Percentiles rank a stretch among this genome's conserved stretches.
These are phyloP conservation scores for Monilinia fructicola DNA, from an alignment of 2,329 filamentous ascomycete species.

Conservation along the genomic window DNA sequence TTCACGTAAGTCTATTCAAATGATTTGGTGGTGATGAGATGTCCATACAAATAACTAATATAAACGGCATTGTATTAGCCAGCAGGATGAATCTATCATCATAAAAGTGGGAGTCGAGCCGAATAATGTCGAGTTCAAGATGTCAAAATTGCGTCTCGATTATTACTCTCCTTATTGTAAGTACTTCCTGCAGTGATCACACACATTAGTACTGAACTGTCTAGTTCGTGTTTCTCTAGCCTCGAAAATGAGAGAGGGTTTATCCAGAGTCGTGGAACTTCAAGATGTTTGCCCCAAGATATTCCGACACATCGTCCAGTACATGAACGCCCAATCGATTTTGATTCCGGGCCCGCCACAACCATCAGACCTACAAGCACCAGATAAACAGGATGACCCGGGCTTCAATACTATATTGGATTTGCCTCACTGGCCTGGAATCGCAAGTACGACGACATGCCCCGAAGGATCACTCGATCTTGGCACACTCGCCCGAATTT, in stretches of 20 bases:
- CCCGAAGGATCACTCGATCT: neutral
- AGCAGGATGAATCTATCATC: neutral
- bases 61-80: neutral
- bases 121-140: neutral
- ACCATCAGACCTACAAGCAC: neutral
- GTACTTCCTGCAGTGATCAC: neutral
- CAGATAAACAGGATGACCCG: neutral
- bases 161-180: neutral
- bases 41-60: neutral
- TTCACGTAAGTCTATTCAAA: neutral
- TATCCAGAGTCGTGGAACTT: neutral
- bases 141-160: neutral
- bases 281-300: neutral
- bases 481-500: neutral
- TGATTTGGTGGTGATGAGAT: neutral
- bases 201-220: neutral
- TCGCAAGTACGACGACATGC: too few species aligned
- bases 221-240: neutral
- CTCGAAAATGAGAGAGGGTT: neutral
- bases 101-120: neutral
- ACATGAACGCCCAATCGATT: neutral
- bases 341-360: neutral
- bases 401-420: neutral
- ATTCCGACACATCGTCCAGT: neutral
- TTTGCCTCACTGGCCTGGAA: neutral